Evolutionary conservation across 1,139 yeast genomes (phyloP).

Genomic region (Meyerozyma guilliermondii): DNA sequence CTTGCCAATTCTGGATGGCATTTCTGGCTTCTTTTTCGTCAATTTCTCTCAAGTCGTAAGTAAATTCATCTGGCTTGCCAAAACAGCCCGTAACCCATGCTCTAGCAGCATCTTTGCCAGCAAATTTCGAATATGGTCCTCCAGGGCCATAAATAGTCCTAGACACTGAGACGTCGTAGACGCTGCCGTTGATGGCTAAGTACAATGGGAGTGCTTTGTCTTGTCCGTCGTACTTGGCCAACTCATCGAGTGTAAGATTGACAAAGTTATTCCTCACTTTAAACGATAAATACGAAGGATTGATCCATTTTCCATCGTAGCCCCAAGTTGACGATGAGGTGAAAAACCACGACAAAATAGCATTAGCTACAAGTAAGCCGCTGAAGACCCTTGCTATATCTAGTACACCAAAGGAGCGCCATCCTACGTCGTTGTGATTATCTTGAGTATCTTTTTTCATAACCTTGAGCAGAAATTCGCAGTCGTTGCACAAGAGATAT

Average conservation of each 20-base stretch:
- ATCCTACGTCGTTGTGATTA: too few relatives aligned
- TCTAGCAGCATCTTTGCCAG: constrained; percentile 69
- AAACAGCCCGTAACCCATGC: constrained; percentile 80
- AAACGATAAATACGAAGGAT: constrained; percentile 36
- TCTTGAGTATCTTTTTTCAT: neutral
- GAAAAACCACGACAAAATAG: constrained; percentile 46
- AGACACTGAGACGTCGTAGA: constrained; percentile 64
- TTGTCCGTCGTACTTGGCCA: constrained; percentile 51
- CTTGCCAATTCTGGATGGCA: constrained; percentile 45
- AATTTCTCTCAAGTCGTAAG: constrained; percentile 67
- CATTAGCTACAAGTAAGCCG: constrained; percentile 45
- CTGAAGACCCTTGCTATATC: constrained; percentile 43
- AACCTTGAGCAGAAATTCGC: neutral
- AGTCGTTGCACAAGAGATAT: too few relatives aligned
- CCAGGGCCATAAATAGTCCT: constrained; percentile 57
- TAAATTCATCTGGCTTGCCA: constrained; percentile 48
- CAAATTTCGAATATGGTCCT: constrained; percentile 57
- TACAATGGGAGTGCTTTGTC: constrained; percentile 50
- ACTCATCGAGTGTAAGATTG: constrained; percentile 41
- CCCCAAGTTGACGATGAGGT: constrained; percentile 51
- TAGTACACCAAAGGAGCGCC: constrained; percentile 18
- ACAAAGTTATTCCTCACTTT: constrained; percentile 15
- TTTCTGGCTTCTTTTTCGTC: constrained; percentile 25
- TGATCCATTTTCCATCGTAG: constrained; percentile 47
- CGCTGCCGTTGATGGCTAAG: constrained; percentile 60